A percentile compares a stretch with the other conserved stretches of the same genome.
Conservation (phyloP, 805 yeast genomes). For the Cyberlindnera xishuangbannaensis region DNA sequence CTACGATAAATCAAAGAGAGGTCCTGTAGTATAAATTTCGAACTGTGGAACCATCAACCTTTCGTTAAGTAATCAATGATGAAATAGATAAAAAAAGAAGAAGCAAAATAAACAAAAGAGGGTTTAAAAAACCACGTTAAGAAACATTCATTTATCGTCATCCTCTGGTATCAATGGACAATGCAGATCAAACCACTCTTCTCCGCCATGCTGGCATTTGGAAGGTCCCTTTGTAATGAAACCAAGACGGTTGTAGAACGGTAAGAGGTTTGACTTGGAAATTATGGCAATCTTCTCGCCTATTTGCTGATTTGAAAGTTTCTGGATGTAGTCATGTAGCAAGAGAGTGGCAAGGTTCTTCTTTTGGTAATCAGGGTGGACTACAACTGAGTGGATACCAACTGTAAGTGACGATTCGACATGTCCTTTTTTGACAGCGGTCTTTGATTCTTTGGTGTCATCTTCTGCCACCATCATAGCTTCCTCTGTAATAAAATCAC, state of each 20-base stretch:
- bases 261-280: slow-evolving; percentile 61
- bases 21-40: no score
- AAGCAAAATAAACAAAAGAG: background rate
- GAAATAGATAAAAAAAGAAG: background rate
- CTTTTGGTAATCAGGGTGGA: slow-evolving; percentile 74
- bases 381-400: slow-evolving; percentile 78
- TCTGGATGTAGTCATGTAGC: slow-evolving; percentile 85
- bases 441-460: slow-evolving; percentile 11
- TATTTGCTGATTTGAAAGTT: slow-evolving; percentile 78
- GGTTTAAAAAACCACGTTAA: background rate
- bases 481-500: slow-evolving; percentile 45
- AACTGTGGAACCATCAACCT: no score
- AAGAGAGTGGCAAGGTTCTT: slow-evolving; percentile 77
- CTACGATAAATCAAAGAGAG: background rate
- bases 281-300: slow-evolving; percentile 73
- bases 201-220: slow-evolving; percentile 51
- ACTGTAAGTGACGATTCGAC: slow-evolving; percentile 66
- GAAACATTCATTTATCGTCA: slow-evolving; percentile 29
- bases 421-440: slow-evolving; percentile 45
- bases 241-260: slow-evolving; percentile 79
- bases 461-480: slow-evolving; percentile 55
- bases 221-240: slow-evolving; percentile 67
- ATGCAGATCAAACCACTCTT: slow-evolving; percentile 54
- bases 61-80: background rate
- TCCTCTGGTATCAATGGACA: slow-evolving; percentile 37